Evolutionary conservation across 1,139 yeast species (phyloP), one percentile per base, ranked within the genome.

Genomic region (Saccharomycopsis hybrid): DNA sequence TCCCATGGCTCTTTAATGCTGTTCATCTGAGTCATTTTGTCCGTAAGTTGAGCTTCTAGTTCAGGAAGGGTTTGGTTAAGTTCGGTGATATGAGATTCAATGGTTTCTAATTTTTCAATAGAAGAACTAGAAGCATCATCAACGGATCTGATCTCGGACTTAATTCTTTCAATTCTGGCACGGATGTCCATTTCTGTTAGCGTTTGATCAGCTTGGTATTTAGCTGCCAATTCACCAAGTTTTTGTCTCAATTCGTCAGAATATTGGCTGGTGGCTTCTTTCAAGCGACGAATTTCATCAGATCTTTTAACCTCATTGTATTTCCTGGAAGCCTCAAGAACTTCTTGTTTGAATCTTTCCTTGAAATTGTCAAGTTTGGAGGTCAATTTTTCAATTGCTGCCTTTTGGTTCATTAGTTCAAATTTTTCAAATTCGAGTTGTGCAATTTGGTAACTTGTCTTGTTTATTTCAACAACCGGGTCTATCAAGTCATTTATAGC

Each of bases 1-100:
- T 81, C 87, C 83, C 95, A 85, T 2, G 56, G 60, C 1, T 54
- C 54, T 38, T 71, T 67, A 5, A 78, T 65, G 1, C 61, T 60
- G 0, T 55, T 58, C 11, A 87, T 77, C 40, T 73, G 60, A 1
- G 59, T 57, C 32, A 68, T 69, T 7, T 67, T 56, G 5, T 53
- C 57, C 5, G 55, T 57, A 11, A 52, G 36, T 32, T 45, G 37
- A 11, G 52, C 54, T 13, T 58, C 56, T 44, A 67, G 59, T 25
- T 49, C 57, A 9, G 66, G 71, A 41, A 72, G 60, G 3, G 57
- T 60, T 2, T 46, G 50, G 4, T 59, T 56, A 33, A 68, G 51
- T 3, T 47, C 41, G 8, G 49, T 54, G 7, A 68, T 47, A 24
- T 59, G 58, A 2, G 49, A 54, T 48, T 66, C 67, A 13, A 69